Evolutionary conservation across 2,329 filamentous ascomycete genomes (phyloP).

Genomic region (Neofusicoccum umdonicola): DNA sequence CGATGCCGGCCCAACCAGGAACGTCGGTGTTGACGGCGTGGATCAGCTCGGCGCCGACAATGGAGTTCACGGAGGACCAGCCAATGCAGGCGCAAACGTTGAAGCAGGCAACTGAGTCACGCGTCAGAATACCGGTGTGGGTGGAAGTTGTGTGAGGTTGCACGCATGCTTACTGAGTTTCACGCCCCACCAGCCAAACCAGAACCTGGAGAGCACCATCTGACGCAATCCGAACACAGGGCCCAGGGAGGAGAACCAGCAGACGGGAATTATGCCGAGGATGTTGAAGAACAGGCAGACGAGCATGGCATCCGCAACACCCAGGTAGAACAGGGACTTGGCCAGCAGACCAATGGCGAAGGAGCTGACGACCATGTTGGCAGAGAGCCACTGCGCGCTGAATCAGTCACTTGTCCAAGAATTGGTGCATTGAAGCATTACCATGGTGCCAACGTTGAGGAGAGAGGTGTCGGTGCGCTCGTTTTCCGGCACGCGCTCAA

Average conservation of each 20-base stretch:
- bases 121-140: constrained; percentile 3
- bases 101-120: constrained; percentile 60
- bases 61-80: constrained; percentile 75
- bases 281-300: constrained; percentile 74
- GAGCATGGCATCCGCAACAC: constrained; percentile 70
- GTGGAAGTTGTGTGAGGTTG: background rate
- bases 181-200: constrained; percentile 69
- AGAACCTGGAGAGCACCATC: constrained; percentile 77
- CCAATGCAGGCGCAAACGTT: constrained; percentile 70
- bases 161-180: constrained; percentile 58
- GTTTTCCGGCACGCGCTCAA: constrained; percentile 69
- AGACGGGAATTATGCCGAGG: constrained; percentile 68
- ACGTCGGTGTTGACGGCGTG: constrained; percentile 69
- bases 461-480: constrained; percentile 65
- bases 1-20: constrained; percentile 70
- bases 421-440: constrained; percentile 39
- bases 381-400: constrained; percentile 64
- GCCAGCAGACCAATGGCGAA: constrained; percentile 74
- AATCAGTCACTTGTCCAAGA: background rate
- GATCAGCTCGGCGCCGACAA: constrained; percentile 76
- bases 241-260: constrained; percentile 75
- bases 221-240: constrained; percentile 72
- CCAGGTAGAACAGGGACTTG: constrained; percentile 65
- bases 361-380: constrained; percentile 74
- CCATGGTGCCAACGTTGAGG: constrained; percentile 69